Evolutionary conservation across 106 monocot genomes (phyloP), one percentile per base, ranked within the genome.

Genomic region (Chionographis japonica): DNA sequence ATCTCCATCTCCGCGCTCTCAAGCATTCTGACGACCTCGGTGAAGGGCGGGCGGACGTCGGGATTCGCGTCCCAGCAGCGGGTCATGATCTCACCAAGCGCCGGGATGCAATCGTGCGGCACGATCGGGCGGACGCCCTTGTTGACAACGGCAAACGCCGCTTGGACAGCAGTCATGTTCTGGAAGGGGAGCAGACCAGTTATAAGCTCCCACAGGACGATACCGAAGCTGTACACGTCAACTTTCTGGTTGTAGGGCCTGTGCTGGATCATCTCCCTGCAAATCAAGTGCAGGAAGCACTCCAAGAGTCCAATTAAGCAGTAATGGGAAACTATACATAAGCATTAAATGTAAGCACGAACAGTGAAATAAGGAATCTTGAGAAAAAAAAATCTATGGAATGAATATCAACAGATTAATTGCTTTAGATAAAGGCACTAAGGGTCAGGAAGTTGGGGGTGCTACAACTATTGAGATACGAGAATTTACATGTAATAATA

Each of bases 221-320:
- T 83, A 13, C 87, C 83, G 37, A 87, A 87, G 72, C 83, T 87
- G 53, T 87, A 87, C 35, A 87, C 87, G 64, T 87, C 87, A 11
- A 87, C 87, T 62, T 87, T 87, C 57, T 87, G 86, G 68, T 72
- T 82, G 67, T 87, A 87, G 13, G 82, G 86, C 54, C 86, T 75
- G 60, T 87, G 87, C 62, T 87, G 87, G 63, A 87, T 83, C 87
- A 87, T 80, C 74, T 87, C 87, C 52, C 87, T 87, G 80, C 71
- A 63, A 9, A 55, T 19, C 42, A 55, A 37, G 7, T 18, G 40
- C 9, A 43, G 35, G 39, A 43, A 62, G 14, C 62, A 46, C 46
- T 46, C 46, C 46, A 46, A 46, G 8, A 55, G 4, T 54, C 54
- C 54, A 54, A 15, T 54, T 54, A 54, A 13, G 54, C 4, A 15